Base-by-base conservation (phyloP, 192 early-diverging fungal species). In the Backusella parvicylindrica region DNA sequence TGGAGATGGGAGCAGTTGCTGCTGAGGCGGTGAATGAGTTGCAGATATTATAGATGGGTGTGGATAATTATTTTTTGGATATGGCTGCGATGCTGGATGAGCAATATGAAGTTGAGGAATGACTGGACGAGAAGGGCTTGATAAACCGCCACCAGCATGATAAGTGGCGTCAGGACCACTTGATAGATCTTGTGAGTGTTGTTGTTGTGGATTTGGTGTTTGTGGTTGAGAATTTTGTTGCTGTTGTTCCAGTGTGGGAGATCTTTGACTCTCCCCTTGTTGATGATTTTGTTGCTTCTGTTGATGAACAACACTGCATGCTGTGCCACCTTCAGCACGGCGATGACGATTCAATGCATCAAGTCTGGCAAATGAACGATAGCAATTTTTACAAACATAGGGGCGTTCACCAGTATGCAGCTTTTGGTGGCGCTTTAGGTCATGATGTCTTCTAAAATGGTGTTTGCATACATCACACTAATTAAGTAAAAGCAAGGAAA, bases 401-500 rank as follows among this genome's bases (percentile, higher is more conserved):
- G 94, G 94, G 70, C 89, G 85, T 68, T 91, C 91, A 38, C 94
- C 94, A 3, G 92, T 89, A 73, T 95, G 94, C 33, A 93, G 79
- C 72, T 92, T 90, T 81, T 91, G 89, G 68, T 95, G 93, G 36
- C 96, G 89, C 80, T 95, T 97, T 49, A 96, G 86, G 82, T 98
- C 96, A 79, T 98, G 95, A 68, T 95, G 92, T 16, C 96, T 87
- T 28, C 81, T 69, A 56, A 82, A 82, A 30, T 71, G 71, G 23
- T 78, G 77, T 31, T 75, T 64, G 31, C 81, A 82, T 35, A 73
- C 68, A 63, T 71, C 64, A 70, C 81, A 82, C 81, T 82, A 68
- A 56, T 28, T 63, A 73, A 53, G 41, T 28, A 73, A 38, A 65
- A 23, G 30, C 16, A 41, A 69, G 21, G 36, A 28, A 30, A 23